Evolutionary conservation across 768 basidiomycete genomes (phyloP).

Genomic region (Tylopilus felleus): DNA sequence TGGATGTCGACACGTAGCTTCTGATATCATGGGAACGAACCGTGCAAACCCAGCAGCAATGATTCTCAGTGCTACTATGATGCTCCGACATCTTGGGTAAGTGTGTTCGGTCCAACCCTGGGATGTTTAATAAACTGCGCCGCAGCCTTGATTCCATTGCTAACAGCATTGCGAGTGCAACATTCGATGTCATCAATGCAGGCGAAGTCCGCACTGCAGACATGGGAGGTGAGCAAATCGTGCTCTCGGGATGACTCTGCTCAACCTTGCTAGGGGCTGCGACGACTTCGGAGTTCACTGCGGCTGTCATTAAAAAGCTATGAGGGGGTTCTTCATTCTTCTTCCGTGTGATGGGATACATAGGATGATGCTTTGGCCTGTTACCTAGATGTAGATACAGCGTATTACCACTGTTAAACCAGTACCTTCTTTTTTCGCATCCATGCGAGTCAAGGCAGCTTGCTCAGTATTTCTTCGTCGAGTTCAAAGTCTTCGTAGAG

Average conservation of each 20-base stretch:
- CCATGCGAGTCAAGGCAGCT: slow-evolving; percentile 7
- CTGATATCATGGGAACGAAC: slow-evolving; percentile 95
- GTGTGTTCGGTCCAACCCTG: slow-evolving; percentile 26
- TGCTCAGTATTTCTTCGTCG: slow-evolving; percentile 40
- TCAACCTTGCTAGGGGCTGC: slow-evolving; percentile 57
- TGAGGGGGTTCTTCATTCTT: slow-evolving; percentile 33
- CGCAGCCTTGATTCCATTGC: slow-evolving; percentile 85
- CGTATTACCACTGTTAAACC: slow-evolving; percentile 10
- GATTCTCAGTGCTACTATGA: slow-evolving; percentile 96
- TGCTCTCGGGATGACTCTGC: not conserved
- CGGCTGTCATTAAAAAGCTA: slow-evolving; percentile 83
- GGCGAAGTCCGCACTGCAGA: slow-evolving; percentile 91
- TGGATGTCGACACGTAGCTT: slow-evolving; percentile 93
- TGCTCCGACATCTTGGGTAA: slow-evolving; percentile 94
- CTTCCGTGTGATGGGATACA: not conserved
- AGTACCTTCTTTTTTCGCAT: slow-evolving; percentile 17
- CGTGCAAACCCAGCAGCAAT: slow-evolving; percentile 97
- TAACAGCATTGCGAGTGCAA: slow-evolving; percentile 88
- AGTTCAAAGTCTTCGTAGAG: slow-evolving; percentile 48
- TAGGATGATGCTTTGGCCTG: slow-evolving; percentile 5
- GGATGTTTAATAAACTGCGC: slow-evolving; percentile 1
- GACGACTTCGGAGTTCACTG: slow-evolving; percentile 93
- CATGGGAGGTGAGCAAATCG: slow-evolving; percentile 74
- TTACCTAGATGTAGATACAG: slow-evolving; percentile 26
- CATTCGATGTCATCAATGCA: slow-evolving; percentile 87